Conservation (phyloP, 2,329 filamentous ascomycete genomes). For the Metarhizium humberi region DNA sequence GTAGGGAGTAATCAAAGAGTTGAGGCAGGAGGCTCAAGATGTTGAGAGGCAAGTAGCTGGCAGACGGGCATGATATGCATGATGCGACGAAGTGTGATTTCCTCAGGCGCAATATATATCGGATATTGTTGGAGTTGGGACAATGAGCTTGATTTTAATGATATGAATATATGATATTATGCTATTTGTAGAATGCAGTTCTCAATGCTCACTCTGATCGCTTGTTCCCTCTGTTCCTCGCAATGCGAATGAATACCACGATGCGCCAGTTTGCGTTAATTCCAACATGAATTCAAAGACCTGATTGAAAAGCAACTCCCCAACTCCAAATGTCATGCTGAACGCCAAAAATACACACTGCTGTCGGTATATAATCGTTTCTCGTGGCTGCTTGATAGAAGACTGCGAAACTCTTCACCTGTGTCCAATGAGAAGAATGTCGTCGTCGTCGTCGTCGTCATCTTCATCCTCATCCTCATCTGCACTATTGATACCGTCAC, state of each 20-base stretch:
- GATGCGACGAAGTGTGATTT: background rate
- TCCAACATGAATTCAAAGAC: background rate
- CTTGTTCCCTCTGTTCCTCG: background rate
- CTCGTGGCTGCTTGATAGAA: background rate
- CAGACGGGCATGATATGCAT: background rate
- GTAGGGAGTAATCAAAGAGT: slow-evolving; percentile 51
- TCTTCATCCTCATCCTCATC: slow-evolving; percentile 42
- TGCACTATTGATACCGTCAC: slow-evolving; percentile 21
- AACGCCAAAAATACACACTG: background rate
- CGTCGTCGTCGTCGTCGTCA: slow-evolving; percentile 34
- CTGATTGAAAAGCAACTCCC: background rate
- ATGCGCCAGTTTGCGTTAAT: background rate
- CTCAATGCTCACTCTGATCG: background rate
- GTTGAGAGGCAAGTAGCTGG: slow-evolving; percentile 24
- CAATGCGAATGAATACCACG: background rate
- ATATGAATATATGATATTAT: background rate
- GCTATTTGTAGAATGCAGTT: background rate
- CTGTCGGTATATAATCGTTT: background rate
- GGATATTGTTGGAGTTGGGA: background rate
- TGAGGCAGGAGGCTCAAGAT: slow-evolving; percentile 46
- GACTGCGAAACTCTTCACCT: slow-evolving; percentile 20
- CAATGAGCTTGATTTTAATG: background rate
- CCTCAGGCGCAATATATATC: background rate
- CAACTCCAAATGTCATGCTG: background rate
- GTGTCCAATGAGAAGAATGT: slow-evolving; percentile 42